Evolutionary conservation across 768 basidiomycete species (phyloP), one percentile per base, ranked within the genome.

Genomic region (Megacollybia marginata): DNA sequence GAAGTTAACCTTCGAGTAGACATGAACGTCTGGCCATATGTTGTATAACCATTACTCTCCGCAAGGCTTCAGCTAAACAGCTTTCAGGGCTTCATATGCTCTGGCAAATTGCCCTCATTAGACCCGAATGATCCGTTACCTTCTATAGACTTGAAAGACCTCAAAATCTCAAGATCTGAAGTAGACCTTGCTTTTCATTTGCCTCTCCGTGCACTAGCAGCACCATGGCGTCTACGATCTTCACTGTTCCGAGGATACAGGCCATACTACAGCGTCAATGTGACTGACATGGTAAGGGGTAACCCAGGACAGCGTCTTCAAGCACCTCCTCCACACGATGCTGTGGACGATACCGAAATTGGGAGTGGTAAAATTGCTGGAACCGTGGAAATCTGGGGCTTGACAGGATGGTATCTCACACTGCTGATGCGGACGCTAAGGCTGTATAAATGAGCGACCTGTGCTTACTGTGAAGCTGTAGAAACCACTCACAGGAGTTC

Each of bases 401-500:
- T 91, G 59, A 89, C 89, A 18, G 89, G 88, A 33, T 90, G 88
- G 86, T 91, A 88, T 67, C 69, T 88, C 48, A 76, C 73, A 43
- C 56, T 77, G 44, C 65, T 89, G 56, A 79, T 88, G 79, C 75
- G 70, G 53, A 67, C 65, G 16, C 58, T 87, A 54, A 65, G 67
- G 44, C 67, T 79, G 33, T 76, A 80, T 59, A 66, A 2, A 40
- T 40, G 19, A 28, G 13, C 23, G 18, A 19, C n/a, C 44, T 44
- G 44, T 40, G 38, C 38, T 40, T 28, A 28, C 23, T 28, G 23
- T 28, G 23, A 28, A 28, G 23, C 38, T 40, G 38, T 40, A 15
- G 38, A 40, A 40, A 8, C 18, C 15, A 15, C 15, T 40, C 13
- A 40, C 38, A 15, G 38, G 5, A 40, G 13, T 40, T 13, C 8